These are phyloP conservation scores for Daedalea quercina DNA, from an alignment of 768 basidiomycete genomes.

Conservation along the genomic window DNA sequence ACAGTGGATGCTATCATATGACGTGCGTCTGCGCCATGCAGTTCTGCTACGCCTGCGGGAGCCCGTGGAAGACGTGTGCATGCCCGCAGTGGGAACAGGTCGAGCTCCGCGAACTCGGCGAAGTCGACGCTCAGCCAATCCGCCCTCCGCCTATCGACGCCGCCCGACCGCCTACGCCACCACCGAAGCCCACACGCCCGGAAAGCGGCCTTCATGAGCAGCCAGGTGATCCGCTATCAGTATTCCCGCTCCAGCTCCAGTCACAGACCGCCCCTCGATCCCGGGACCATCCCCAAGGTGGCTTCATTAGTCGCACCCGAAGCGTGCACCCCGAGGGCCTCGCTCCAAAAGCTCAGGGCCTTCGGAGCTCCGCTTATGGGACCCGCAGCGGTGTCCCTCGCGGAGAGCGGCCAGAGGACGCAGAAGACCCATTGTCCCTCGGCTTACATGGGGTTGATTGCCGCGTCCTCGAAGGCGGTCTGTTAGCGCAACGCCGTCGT, in stretches of 20 bases:
- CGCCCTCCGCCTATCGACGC: neutral
- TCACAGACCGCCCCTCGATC: too few relatives aligned
- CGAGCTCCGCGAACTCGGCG: neutral
- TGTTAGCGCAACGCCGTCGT: neutral
- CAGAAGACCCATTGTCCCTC: neutral
- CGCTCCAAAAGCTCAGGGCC: too few relatives aligned
- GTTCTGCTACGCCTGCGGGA: constrained; percentile 17
- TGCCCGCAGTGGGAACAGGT: constrained; percentile 11
- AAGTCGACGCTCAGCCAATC: neutral
- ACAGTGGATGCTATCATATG: constrained; percentile 24
- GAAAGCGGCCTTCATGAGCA: neutral
- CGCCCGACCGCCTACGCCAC: neutral
- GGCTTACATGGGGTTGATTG: neutral
- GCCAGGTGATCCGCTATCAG: too few relatives aligned
- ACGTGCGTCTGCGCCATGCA: constrained; percentile 21
- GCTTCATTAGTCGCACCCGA: too few relatives aligned
- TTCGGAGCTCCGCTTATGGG: too few relatives aligned
- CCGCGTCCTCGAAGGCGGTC: neutral
- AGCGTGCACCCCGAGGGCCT: too few relatives aligned
- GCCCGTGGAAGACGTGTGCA: constrained; percentile 20
- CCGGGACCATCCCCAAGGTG: too few relatives aligned
- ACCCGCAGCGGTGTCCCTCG: too few relatives aligned
- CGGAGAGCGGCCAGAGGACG: too few relatives aligned
- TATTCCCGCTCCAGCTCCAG: too few relatives aligned
- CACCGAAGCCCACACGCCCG: neutral